A percentile compares a stretch with the other conserved stretches of the same genome.
Evolutionary conservation across 2,329 filamentous ascomycete genomes (phyloP).

Genomic region (Pseudogymnoascus sp.): DNA sequence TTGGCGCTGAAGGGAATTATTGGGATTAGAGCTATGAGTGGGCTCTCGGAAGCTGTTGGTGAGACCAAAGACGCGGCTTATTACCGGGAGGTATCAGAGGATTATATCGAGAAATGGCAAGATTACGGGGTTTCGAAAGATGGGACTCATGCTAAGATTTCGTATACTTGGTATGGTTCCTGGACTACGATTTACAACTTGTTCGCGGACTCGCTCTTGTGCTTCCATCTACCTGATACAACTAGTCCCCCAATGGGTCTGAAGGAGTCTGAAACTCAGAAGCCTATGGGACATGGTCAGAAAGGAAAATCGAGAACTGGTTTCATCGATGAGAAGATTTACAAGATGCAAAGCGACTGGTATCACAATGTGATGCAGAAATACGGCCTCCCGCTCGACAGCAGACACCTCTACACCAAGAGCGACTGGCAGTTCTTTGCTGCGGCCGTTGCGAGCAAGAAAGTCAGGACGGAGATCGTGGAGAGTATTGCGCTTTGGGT

Average conservation of each 20-base stretch:
- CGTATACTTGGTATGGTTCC: conserved; percentile 67
- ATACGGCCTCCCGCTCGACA: conserved; percentile 78
- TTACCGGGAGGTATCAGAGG: conserved; percentile 54
- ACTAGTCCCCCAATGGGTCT: not conserved
- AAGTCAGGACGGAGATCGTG: conserved; percentile 63
- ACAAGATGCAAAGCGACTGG: conserved; percentile 73
- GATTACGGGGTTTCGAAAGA: conserved; percentile 58
- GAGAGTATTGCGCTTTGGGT: conserved; percentile 71
- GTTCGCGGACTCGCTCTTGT: conserved; percentile 65
- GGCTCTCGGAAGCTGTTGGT: conserved; percentile 52
- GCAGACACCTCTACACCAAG: conserved; percentile 76
- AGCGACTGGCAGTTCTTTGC: conserved; percentile 90
- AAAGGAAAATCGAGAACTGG: conserved; percentile 29
- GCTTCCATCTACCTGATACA: conserved; percentile 54
- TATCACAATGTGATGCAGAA: conserved; percentile 71
- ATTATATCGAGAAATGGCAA: conserved; percentile 60
- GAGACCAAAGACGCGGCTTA: conserved; percentile 48
- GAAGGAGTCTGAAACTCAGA: conserved; percentile 23
- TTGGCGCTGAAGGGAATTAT: conserved; percentile 72
- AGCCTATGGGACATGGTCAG: conserved; percentile 18
- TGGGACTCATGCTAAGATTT: conserved; percentile 59
- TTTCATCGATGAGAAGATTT: conserved; percentile 70
- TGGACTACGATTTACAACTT: conserved; percentile 70
- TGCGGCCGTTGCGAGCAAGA: conserved; percentile 65
- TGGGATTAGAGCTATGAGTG: conserved; percentile 70